phyloP scores from a whole-genome alignment of 345 rosid genomes.

The Conringia planisiliqua region DNA sequence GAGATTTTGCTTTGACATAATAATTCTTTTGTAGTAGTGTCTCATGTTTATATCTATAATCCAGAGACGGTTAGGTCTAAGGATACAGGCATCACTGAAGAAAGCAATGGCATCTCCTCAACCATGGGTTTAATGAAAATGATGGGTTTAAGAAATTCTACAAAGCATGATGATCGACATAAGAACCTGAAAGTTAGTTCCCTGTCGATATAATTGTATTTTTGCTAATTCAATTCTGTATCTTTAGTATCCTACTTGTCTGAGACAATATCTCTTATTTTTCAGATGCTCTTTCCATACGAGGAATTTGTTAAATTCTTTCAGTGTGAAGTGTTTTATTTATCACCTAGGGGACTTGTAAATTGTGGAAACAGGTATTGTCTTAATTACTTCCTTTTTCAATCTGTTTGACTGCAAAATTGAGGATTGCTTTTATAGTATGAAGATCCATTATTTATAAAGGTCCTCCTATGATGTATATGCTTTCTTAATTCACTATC shows the following conservation, averaged over 20 bases:
- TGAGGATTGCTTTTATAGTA: neutral
- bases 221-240: neutral
- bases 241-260: constrained; percentile 2
- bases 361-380: constrained; percentile 81
- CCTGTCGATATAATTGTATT: constrained; percentile 7
- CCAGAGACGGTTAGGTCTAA: constrained; percentile 38
- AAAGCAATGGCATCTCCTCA: constrained; percentile 39
- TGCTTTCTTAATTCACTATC: neutral
- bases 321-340: constrained; percentile 54
- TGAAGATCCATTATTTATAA: neutral
- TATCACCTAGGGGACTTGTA: constrained; percentile 78
- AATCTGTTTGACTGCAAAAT: neutral
- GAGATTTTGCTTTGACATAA: constrained; percentile 7
- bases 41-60: constrained; percentile 27
- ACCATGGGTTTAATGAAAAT: constrained; percentile 51
- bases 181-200: constrained; percentile 53
- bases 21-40: neutral
- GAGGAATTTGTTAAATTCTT: constrained; percentile 72
- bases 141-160: constrained; percentile 54
- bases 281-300: constrained; percentile 58
- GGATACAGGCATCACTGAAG: constrained; percentile 30
- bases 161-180: constrained; percentile 42
- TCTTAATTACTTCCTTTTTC: neutral
- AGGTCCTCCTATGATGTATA: neutral
- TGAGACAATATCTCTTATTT: neutral